Percentiles rank a stretch among this genome's conserved stretches.
These are phyloP conservation scores for Westerdykella sp. DNA, from an alignment of 2,329 filamentous ascomycete species.

Conservation along the genomic window DNA sequence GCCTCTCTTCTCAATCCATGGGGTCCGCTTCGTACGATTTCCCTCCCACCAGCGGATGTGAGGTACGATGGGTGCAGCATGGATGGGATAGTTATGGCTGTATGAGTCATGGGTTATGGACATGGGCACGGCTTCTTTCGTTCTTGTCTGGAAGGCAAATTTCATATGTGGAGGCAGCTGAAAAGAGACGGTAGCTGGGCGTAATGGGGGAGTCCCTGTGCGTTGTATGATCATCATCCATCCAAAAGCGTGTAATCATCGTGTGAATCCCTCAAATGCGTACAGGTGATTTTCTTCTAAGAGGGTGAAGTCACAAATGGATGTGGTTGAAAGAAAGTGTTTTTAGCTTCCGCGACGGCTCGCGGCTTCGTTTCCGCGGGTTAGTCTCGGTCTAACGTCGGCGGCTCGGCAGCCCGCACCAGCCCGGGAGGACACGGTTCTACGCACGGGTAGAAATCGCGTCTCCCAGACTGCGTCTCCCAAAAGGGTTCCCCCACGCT, in stretches of 20 bases:
- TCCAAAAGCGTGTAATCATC: constrained; percentile 16
- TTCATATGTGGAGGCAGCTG: constrained; percentile 1
- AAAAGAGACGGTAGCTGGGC: background rate
- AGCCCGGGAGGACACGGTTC: no score
- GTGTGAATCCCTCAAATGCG: background rate
- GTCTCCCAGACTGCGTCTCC: no score
- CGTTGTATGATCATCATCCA: constrained; percentile 34
- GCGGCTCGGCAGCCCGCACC: constrained; percentile 2
- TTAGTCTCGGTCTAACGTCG: constrained; percentile 2
- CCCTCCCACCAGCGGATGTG: no score
- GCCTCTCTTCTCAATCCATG: constrained; percentile 22
- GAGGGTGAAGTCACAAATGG: background rate
- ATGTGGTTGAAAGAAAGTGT: background rate
- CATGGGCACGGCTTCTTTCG: constrained; percentile 10
- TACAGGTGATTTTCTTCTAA: background rate
- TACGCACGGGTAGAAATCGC: no score
- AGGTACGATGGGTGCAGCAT: constrained; percentile 3
- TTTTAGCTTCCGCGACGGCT: constrained; percentile 10
- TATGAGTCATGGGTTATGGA: constrained; percentile 26
- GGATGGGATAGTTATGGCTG: constrained; percentile 15
- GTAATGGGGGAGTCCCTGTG: constrained; percentile 29
- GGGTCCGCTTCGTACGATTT: background rate
- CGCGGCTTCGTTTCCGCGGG: constrained; percentile 4
- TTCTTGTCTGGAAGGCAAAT: background rate
- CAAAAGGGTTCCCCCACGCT: no score